Evolutionary conservation across 1,284 basidiomycete genomes (phyloP), one percentile per base, ranked within the genome.

Genomic region (Cryptococcus maquisensis): DNA sequence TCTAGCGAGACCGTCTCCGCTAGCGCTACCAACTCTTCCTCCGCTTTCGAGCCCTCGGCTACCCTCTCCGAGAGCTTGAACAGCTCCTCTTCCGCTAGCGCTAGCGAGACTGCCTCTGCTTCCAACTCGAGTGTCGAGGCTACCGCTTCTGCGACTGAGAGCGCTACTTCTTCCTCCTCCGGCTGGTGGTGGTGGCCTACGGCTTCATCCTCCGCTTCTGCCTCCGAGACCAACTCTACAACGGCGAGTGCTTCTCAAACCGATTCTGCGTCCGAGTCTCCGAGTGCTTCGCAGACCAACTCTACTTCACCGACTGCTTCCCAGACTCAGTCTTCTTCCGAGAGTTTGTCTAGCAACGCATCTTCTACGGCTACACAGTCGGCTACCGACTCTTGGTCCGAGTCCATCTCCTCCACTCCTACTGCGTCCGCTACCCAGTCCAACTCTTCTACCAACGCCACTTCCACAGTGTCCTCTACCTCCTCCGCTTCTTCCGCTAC

Each of bases 71-170:
- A 51, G 28, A 51, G 6, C 28, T 32, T 32, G 28, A 18, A 51
- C 18, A 37, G 26, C 43, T 24, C 44, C 7, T 51, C 58, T 3
- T 37, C 49, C 16, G 37, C 42, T 13, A 26, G 38, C 18, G 60
- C 64, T 35, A 64, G 52, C 3, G 63, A 71, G 47, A 73, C 71
- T 39, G 66, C 64, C 46, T 66, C 65, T 26, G 61, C 43, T 63
- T 72, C 75, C 40, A 32, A 47, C 20, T 49, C 58, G 40, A 45
- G 52, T 15, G 49, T 40, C 7, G 39, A 40, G 39, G 1, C 39
- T 18, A 18, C 39, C n/a, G 39, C 39, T 21, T 18, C 63, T n/a
- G 46, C 42, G 1, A 43, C 37, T 38, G 54, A 51, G 20, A 55
- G 23, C 43, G 46, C 41, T 35, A 44, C 42, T 8, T 37, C 48